Percentiles rank a stretch among this genome's conserved stretches.
phyloP scores from a whole-genome alignment of 2,329 filamentous ascomycete genomes.

The Fusarium pininemorale region DNA sequence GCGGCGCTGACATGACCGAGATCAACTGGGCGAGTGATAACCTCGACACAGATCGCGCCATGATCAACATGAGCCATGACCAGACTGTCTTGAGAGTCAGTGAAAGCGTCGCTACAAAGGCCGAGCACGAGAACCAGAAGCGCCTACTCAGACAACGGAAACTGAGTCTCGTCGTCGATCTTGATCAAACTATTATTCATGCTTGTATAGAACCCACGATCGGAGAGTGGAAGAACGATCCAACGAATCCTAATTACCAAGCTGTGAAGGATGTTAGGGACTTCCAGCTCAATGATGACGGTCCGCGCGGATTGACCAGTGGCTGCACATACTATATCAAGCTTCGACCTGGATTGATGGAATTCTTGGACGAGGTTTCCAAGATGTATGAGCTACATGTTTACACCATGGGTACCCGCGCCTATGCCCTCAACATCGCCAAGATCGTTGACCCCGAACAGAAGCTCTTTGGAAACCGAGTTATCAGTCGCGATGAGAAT shows the following conservation, averaged over 20 bases:
- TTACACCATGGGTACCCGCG: constrained; percentile 98
- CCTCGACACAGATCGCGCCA: constrained; percentile 83
- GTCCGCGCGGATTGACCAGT: constrained; percentile 71
- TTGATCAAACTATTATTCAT: constrained; percentile 98
- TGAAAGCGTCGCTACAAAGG: constrained; percentile 78
- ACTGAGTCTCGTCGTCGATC: constrained; percentile 92
- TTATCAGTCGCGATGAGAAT: constrained; percentile 97
- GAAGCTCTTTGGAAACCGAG: constrained; percentile 90
- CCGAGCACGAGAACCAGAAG: constrained; percentile 87
- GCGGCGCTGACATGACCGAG: constrained; percentile 96
- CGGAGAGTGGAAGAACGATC: constrained; percentile 92
- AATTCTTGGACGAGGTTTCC: constrained; percentile 81
- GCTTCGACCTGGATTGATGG: constrained; percentile 83
- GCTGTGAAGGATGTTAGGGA: constrained; percentile 87
- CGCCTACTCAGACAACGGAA: constrained; percentile 83
- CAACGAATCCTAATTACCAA: constrained; percentile 87
- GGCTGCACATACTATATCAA: constrained; percentile 99
- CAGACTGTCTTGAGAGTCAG: constrained; percentile 89
- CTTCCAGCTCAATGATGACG: constrained; percentile 91
- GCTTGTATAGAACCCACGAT: constrained; percentile 97
- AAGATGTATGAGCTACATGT: constrained; percentile 94
- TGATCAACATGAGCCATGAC: constrained; percentile 94
- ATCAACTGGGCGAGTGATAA: constrained; percentile 83
- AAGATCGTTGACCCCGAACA: constrained; percentile 91
- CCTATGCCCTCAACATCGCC: constrained; percentile 93